Percentiles rank a stretch among this genome's conserved stretches.
Conservation (phyloP, 441 rosid species). For the Isatis lusitanica region DNA sequence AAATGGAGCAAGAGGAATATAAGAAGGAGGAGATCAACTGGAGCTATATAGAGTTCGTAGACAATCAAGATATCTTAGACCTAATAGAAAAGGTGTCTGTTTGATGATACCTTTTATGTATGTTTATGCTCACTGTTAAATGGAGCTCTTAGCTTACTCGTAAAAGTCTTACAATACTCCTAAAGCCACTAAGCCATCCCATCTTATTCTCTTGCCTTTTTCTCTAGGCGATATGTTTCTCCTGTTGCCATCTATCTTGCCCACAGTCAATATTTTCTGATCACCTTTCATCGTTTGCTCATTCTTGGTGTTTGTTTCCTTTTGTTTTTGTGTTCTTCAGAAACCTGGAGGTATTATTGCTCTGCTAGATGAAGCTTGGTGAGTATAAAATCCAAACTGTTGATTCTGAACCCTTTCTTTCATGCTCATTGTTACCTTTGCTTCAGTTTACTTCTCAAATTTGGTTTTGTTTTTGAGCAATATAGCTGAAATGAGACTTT, state of each 20-base stretch:
- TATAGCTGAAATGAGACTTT: conserved; percentile 36
- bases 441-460: conserved; percentile 13
- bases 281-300: conserved; percentile 22
- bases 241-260: neutral
- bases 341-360: conserved; percentile 99
- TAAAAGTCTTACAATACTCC: neutral
- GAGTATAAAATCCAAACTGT: conserved; percentile 34
- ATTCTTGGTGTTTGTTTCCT: conserved; percentile 15
- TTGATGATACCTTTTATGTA: conserved; percentile 17
- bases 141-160: neutral
- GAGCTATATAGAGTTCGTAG: conserved; percentile 98
- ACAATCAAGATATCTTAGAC: conserved; percentile 89
- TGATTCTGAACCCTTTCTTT: conserved; percentile 15
- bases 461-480: conserved; percentile 20
- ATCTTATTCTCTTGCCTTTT: neutral
- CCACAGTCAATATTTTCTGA: neutral
- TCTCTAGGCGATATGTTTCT: neutral
- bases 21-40: conserved; percentile 91
- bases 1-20: conserved; percentile 99
- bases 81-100: conserved; percentile 86
- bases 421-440: neutral
- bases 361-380: conserved; percentile 99
- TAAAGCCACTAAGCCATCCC: neutral
- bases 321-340: conserved; percentile 46
- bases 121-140: conserved; percentile 6